Conservation (phyloP, 116 monocot species). For the Posidonia oceanica region DNA sequence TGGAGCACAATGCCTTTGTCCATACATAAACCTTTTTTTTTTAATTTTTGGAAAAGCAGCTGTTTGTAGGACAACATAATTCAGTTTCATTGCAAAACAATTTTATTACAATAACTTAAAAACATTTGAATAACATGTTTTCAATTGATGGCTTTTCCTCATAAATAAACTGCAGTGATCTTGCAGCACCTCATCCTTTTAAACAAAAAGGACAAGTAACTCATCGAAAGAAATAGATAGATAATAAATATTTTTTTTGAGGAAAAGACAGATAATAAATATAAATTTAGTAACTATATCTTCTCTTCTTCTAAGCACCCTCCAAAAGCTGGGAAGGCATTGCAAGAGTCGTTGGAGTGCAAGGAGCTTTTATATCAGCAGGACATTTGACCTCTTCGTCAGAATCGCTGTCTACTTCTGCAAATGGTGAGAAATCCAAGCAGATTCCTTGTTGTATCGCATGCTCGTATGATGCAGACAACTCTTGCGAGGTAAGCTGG, state of each 20-base stretch:
- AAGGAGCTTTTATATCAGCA: neutral
- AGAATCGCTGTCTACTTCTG: neutral
- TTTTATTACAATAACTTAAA: too few species aligned
- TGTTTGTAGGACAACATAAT: too few species aligned
- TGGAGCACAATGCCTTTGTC: too few species aligned
- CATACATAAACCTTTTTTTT: too few species aligned
- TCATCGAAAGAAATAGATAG: neutral
- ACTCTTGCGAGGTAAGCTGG: slow-evolving; percentile 56
- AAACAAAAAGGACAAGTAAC: neutral
- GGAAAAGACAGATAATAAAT: neutral
- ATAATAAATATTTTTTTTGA: neutral
- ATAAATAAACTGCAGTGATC: neutral
- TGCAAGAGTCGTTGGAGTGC: neutral
- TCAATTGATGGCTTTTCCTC: too few species aligned
- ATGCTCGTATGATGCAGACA: slow-evolving; percentile 36
- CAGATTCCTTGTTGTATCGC: slow-evolving; percentile 26
- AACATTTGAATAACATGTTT: too few species aligned
- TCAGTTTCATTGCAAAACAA: too few species aligned
- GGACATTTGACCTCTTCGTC: neutral
- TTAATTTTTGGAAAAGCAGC: too few species aligned
- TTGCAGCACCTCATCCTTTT: neutral
- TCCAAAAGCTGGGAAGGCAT: neutral
- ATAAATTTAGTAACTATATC: neutral
- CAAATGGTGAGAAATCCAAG: slow-evolving; percentile 49
- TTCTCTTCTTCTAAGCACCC: neutral